Base-by-base conservation (phyloP, 257 asterid species). In the Solanum virginianum region DNA sequence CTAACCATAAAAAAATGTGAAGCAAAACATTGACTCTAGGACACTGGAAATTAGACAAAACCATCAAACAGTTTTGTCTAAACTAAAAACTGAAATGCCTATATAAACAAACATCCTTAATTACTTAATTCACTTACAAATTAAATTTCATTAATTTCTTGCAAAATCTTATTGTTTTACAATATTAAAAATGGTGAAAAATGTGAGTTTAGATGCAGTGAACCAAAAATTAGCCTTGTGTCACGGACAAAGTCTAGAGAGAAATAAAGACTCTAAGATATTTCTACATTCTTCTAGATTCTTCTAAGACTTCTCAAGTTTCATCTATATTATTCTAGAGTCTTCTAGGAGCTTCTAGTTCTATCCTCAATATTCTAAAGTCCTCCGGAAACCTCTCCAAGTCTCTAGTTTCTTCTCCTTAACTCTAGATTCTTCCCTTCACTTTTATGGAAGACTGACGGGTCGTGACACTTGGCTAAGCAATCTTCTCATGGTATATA, bases 401-500 rank as follows among this genome's bases (percentile, higher is more conserved):
- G 4, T 32, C 36, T 32, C 36, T 32, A 32, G 4, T 32, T 32
- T 32, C 36, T 32, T 32, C 4, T 32, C 36, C 4, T 32, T 32
- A 4, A 32, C 36, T 32, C 36, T 32, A 32, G 36, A 32, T 32
- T 32, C 36, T 32, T 32, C 36, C 36, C 4, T 32, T 32, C 4
- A 32, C 3, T 32, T 32, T 32, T 32, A 32, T 32, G 0, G 36
- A 32, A 32, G 3, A 32, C 3, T 32, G 36, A 1, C 4, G 36
- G 36, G 4, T 32, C 36, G 36, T 32, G 36, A 32, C 36, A 32
- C 4, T 87, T 93, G 81, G 97, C 98, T 80, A 94, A 89, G 85
- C 97, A 92, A 13, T 95, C 92, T 60, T 91, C 98, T 87, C 92
- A 82, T 51, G 99, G 98, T 95, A 85, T 4, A 4, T 36, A 36